These are phyloP conservation scores for Leonotis leonurus DNA, from an alignment of 257 asterid genomes.

Conservation along the genomic window DNA sequence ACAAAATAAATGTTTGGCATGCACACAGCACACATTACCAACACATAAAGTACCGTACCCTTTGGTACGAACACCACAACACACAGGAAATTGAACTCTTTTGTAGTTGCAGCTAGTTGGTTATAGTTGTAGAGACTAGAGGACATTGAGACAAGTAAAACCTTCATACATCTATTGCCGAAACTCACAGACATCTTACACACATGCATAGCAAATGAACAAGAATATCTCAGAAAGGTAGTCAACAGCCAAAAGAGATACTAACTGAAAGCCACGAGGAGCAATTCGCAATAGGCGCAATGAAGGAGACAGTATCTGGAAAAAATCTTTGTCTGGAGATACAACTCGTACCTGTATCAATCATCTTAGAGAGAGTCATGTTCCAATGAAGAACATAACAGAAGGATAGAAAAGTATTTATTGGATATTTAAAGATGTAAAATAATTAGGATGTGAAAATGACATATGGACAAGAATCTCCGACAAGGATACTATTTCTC, in stretches of 20 bases:
- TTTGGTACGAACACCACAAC: too few species aligned
- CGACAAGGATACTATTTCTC: not conserved
- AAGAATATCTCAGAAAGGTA: slow-evolving; percentile 5
- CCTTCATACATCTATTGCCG: not conserved
- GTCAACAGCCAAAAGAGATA: slow-evolving; percentile 19
- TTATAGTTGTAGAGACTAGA: slow-evolving; percentile 6
- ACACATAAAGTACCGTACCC: too few species aligned
- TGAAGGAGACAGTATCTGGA: slow-evolving; percentile 93
- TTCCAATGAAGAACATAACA: slow-evolving; percentile 7
- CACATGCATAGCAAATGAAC: slow-evolving; percentile 12
- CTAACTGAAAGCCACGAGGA: slow-evolving; percentile 94
- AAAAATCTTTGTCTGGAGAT: slow-evolving; percentile 97
- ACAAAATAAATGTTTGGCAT: too few species aligned
- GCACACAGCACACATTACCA: too few species aligned
- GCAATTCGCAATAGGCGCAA: slow-evolving; percentile 94
- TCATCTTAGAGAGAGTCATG: slow-evolving; percentile 17
- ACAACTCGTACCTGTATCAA: slow-evolving; percentile 87
- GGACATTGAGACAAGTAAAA: not conserved
- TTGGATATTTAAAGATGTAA: slow-evolving; percentile 5
- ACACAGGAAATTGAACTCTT: too few species aligned
- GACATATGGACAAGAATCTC: not conserved
- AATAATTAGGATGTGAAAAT: not conserved
- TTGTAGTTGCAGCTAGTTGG: not conserved
- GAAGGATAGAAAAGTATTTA: not conserved
- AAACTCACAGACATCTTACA: not conserved